Evolutionary conservation across 192 early-diverging fungal genomes (phyloP).

Genomic region (Coemansia sp.): DNA sequence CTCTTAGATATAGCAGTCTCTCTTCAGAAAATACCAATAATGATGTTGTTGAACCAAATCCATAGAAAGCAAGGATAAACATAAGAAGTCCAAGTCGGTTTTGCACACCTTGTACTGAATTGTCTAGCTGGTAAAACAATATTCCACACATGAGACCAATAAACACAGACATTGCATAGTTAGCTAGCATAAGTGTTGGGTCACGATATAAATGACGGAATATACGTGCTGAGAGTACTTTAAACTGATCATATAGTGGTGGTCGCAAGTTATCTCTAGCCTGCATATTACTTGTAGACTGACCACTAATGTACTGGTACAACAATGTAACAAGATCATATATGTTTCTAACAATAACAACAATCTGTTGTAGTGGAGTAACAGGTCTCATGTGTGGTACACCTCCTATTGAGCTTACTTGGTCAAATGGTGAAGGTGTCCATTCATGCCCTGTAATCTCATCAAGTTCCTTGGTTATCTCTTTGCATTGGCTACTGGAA

Average conservation of each 20-base stretch:
- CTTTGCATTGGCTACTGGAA: conserved; percentile 10
- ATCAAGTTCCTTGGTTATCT: conserved; percentile 15
- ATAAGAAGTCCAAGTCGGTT: conserved; percentile 50
- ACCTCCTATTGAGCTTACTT: conserved; percentile 25
- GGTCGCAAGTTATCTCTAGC: conserved; percentile 30
- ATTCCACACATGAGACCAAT: conserved; percentile 54
- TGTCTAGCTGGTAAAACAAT: conserved; percentile 53
- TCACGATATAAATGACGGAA: conserved; percentile 45
- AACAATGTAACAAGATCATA: conserved; percentile 22
- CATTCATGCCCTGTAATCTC: conserved; percentile 20
- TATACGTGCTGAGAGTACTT: conserved; percentile 48
- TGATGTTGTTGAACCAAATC: conserved; percentile 58
- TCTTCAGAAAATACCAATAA: conserved; percentile 48
- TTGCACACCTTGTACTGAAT: conserved; percentile 42
- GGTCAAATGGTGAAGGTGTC: conserved; percentile 30
- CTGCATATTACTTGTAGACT: background rate
- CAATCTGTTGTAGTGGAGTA: conserved; percentile 38
- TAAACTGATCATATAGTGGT: conserved; percentile 49
- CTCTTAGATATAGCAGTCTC: conserved; percentile 54
- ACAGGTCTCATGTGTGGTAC: conserved; percentile 32
- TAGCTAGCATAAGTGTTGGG: conserved; percentile 40
- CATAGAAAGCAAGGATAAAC: conserved; percentile 54
- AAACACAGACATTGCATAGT: conserved; percentile 39
- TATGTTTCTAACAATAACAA: conserved; percentile 37
- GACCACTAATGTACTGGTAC: conserved; percentile 2